Conservation (phyloP, 73 alveolate species). For the Effrenium voratum region DNA sequence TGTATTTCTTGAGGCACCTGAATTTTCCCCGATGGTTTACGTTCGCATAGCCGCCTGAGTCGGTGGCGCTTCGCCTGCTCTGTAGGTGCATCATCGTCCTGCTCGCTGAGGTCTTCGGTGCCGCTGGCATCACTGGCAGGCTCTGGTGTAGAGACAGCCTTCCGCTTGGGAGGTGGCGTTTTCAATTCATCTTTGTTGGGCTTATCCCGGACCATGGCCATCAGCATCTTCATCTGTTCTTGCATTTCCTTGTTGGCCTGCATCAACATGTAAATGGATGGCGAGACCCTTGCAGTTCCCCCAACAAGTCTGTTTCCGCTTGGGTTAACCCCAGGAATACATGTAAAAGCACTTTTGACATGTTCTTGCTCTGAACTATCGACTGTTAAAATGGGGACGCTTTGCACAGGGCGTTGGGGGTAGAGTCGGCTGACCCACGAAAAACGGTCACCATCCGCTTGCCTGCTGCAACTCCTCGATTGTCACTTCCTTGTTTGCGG, state of each 20-base stretch:
- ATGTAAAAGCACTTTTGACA: background rate
- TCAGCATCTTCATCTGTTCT: background rate
- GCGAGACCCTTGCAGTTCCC: too few relatives aligned
- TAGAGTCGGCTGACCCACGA: background rate
- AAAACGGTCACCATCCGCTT: background rate
- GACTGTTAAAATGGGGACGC: too few relatives aligned
- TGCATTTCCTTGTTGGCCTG: conserved; percentile 23
- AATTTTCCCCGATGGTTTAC: background rate
- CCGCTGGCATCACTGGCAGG: background rate
- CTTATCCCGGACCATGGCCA: too few relatives aligned
- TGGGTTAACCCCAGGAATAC: too few relatives aligned
- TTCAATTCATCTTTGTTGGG: background rate
- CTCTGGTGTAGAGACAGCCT: background rate
- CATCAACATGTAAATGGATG: background rate
- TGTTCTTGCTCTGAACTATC: background rate
- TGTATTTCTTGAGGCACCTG: background rate
- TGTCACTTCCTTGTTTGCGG: background rate
- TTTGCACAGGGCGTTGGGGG: background rate
- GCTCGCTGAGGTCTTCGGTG: background rate
- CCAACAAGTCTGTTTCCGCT: too few relatives aligned
- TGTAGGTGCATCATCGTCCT: background rate
- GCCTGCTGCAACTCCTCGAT: background rate
- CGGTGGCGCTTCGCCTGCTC: background rate
- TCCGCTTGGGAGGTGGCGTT: conserved; percentile 11
- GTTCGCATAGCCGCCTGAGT: conserved; percentile 10